Evolutionary conservation across 345 rosid species (phyloP), one percentile per base, ranked within the genome.

Genomic region (Zanthoxylum bungeanum): DNA sequence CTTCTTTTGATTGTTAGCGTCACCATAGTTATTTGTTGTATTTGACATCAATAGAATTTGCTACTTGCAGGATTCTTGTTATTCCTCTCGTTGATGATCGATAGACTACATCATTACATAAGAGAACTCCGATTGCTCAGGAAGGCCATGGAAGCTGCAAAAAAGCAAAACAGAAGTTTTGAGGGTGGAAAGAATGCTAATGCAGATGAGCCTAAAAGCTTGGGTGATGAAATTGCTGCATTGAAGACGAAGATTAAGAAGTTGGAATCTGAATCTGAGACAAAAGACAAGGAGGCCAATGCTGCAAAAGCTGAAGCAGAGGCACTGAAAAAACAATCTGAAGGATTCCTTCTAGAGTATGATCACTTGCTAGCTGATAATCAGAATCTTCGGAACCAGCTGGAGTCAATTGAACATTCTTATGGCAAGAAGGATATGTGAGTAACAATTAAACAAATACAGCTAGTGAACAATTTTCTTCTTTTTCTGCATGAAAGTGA

Each of bases 81-180:
- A 3, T 89, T 89, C 82, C 92, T 91, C 3, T 51, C 92, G 2
- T 76, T 93, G 58, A 93, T 93, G 98, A 87, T 91, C 25, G 98
- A 93, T 71, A 77, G 98, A 69, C 73, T 91, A 61, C 98, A 93
- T 79, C 89, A 93, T 68, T 91, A 89, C 85, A 91, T 91, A 14
- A 88, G 96, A 78, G 97, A 93, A 55, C 88, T 93, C 19, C 83
- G 90, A 3, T 58, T 84, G 14, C 84, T 93, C 17, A 85, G 97
- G 71, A 91, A 89, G 86, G 77, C 91, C 55, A 88, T 87, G 90
- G 97, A 93, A 75, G 81, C 80, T 57, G 85, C 81, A 25, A 92
- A 90, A 90, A 91, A 87, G 76, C 93, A 89, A 66, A 83, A 69
- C 78, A 81, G 88, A 69, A 75, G 96, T 9, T 56, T 73, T 7